phyloP scores from a whole-genome alignment of 805 yeast species.

The Ogataea angusta region DNA sequence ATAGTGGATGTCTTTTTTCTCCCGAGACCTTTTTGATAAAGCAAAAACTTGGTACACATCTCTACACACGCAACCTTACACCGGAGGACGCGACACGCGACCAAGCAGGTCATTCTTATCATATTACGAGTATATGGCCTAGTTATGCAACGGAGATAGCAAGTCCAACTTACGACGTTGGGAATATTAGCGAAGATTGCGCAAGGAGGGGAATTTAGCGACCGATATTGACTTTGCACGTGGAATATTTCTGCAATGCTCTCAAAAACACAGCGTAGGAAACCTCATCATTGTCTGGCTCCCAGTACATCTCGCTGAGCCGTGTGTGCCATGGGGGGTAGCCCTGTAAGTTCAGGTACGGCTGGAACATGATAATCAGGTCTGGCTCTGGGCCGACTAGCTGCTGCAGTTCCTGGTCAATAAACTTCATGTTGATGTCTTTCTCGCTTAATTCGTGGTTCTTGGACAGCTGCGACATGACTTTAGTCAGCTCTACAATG shows the following conservation, averaged over 20 bases:
- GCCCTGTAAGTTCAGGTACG: conserved; percentile 85
- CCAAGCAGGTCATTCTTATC: neutral
- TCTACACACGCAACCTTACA: conserved; percentile 5
- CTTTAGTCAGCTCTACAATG: conserved; percentile 80
- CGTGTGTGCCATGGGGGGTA: conserved; percentile 98
- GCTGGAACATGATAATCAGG: conserved; percentile 76
- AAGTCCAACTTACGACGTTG: neutral
- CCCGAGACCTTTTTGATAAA: conserved; percentile 11
- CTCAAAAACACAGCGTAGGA: conserved; percentile 79
- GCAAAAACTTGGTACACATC: conserved; percentile 2
- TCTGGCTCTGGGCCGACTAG: conserved; percentile 94
- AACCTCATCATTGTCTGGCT: conserved; percentile 77
- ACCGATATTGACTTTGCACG: conserved; percentile 86
- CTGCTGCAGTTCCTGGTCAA: conserved; percentile 70
- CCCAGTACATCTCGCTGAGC: conserved; percentile 87
- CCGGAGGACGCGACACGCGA: neutral
- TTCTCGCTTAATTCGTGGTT: conserved; percentile 55
- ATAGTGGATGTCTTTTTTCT: conserved; percentile 13
- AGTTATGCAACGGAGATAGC: conserved; percentile 9
- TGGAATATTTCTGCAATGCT: conserved; percentile 70
- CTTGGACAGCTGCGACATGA: conserved; percentile 73
- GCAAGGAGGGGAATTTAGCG: conserved; percentile 38
- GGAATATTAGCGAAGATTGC: conserved; percentile 4
- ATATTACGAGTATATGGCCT: conserved; percentile 2
- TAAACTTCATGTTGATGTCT: conserved; percentile 70